Conservation (phyloP, 371 early-diverging fungal genomes). For the Mortierella sp. region DNA sequence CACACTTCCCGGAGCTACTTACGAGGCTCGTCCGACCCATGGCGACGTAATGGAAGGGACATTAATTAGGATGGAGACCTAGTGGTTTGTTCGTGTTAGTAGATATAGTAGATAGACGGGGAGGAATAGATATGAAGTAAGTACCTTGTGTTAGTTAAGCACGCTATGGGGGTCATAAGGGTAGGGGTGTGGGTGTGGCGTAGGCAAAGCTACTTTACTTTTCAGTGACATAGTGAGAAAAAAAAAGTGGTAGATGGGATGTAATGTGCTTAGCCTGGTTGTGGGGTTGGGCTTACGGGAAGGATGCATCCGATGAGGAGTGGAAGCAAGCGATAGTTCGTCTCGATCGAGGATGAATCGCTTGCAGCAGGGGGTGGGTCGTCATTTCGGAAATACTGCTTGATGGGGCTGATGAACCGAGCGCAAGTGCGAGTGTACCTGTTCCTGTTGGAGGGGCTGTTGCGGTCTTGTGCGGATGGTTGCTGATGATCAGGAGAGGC, state of each 20-base stretch:
- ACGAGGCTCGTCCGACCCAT: conserved; percentile 34
- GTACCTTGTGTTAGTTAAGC: neutral
- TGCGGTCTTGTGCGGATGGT: neutral
- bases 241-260: neutral
- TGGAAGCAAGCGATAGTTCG: conserved; percentile 37
- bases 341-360: conserved; percentile 9
- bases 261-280: neutral
- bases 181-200: neutral
- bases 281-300: conserved; percentile 34
- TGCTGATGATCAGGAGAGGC: neutral
- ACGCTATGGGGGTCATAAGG: neutral
- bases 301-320: conserved; percentile 45
- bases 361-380: neutral
- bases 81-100: neutral
- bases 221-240: neutral
- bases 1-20: conserved; percentile 11
- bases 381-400: neutral
- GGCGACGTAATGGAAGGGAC: conserved; percentile 45
- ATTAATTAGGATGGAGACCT: conserved; percentile 49
- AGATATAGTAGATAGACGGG: neutral
- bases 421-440: neutral
- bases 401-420: neutral
- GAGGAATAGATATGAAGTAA: neutral
- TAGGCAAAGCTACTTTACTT: neutral
- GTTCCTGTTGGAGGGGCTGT: neutral